phyloP scores from a whole-genome alignment of 2,329 filamentous ascomycete species.

The Rhynchosporium secalis region DNA sequence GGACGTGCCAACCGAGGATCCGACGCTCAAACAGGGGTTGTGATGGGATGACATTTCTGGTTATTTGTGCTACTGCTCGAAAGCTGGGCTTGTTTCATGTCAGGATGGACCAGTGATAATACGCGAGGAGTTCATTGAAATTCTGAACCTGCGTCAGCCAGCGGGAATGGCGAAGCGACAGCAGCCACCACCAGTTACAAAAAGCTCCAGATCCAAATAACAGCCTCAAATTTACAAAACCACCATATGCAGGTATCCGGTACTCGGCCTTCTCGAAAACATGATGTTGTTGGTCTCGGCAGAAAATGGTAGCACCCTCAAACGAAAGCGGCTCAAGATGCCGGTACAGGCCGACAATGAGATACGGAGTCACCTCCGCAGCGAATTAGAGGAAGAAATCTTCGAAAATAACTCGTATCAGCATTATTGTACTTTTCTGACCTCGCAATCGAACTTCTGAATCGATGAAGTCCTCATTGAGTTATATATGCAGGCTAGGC shows the following conservation, averaged over 20 bases:
- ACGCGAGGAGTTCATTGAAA: neutral
- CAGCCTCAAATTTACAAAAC: neutral
- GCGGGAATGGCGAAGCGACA: conserved; percentile 13
- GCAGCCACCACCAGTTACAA: neutral
- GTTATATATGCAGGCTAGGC: neutral
- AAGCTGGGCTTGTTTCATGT: neutral
- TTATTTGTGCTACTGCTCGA: neutral
- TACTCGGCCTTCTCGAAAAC: neutral
- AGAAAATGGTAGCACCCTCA: neutral
- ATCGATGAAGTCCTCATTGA: neutral
- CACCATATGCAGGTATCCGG: neutral
- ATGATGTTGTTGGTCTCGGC: neutral
- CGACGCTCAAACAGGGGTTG: conserved; percentile 11
- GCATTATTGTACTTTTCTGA: neutral
- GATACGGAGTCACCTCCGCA: neutral
- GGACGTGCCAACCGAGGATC: conserved; percentile 21
- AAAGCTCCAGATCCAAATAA: neutral
- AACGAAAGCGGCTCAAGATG: neutral
- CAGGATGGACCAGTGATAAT: conserved; percentile 1
- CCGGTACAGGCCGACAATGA: neutral
- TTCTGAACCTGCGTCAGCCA: neutral
- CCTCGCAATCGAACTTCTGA: neutral
- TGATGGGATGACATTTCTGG: conserved; percentile 2
- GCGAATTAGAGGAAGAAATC: neutral
- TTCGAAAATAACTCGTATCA: neutral